Evolutionary conservation across 169 alveolate genomes (phyloP), one percentile per base, ranked within the genome.

Genomic region (Plasmodium gonderi): DNA sequence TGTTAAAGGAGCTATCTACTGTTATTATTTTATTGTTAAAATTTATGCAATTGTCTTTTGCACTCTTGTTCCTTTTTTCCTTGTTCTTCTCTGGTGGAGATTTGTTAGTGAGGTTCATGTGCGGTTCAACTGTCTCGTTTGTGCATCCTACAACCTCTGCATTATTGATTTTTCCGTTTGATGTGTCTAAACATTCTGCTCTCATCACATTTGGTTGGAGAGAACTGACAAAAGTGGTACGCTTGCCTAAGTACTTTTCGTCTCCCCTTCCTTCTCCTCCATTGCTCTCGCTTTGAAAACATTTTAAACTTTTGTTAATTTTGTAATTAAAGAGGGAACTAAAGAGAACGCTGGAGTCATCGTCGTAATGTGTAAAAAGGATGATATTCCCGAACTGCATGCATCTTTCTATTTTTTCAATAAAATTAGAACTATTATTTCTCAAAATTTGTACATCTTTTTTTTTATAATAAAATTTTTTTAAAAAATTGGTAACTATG

Each of bases 21-120:
- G 93, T 49, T 29, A 87, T 87, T 2, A 87, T 87, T 64, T 87
- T 87, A 17, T 87, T 87, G 72, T 87, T 87, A 64, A 87, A 87
- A 33, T 87, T 87, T 23, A 87, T 82, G 36, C 93, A 87, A 40
- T 87, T 75, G 36, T 36, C 68, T 51, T 74, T 54, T 23, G 45
- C 36, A 64, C 38, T 85, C 47, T 54, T 51, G 9, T 72, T 17
- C 38, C 54, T 0, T 72, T 40, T 8, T n/a, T n/a, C n/a, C n/a
- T n/a, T n/a, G n/a, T n/a, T n/a, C n/a, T n/a, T n/a, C n/a, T n/a
- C n/a, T n/a, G n/a, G n/a, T n/a, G n/a, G n/a, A n/a, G n/a, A n/a
- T n/a, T n/a, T n/a, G n/a, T n/a, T n/a, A n/a, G n/a, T n/a, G n/a
- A n/a, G n/a, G n/a, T n/a, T n/a, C n/a, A n/a, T n/a, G n/a, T n/a